phyloP scores from a whole-genome alignment of 2,329 filamentous ascomycete species.

The Epichloe typhina region DNA sequence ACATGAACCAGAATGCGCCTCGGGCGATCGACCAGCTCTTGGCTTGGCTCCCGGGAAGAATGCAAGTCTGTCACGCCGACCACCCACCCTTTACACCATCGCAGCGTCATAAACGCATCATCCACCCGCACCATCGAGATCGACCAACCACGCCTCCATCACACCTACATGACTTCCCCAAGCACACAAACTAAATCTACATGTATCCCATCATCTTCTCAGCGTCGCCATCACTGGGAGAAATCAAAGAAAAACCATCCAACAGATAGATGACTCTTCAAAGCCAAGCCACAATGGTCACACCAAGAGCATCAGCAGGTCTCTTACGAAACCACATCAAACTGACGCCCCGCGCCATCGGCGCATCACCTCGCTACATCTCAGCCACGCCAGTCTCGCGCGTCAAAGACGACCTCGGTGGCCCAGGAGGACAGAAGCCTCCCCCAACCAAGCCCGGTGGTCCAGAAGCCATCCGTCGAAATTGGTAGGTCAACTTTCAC shows the following conservation, averaged over 20 bases:
- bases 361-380: conserved; percentile 1
- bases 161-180: background rate
- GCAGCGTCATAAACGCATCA: conserved; percentile 4
- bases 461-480: conserved; percentile 17
- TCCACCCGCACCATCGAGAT: background rate
- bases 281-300: background rate
- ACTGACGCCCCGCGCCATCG: background rate
- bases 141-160: background rate
- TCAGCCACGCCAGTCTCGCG: conserved; percentile 1
- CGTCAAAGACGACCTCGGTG: conserved; percentile 16
- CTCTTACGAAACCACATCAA: conserved; percentile 4
- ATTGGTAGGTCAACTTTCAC: conserved; percentile 15
- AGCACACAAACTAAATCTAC: background rate
- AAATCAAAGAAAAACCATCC: no score
- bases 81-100: background rate
- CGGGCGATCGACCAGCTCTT: no score
- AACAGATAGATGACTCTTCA: no score
- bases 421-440: conserved; percentile 21
- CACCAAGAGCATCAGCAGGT: background rate
- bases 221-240: no score
- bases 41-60: background rate
- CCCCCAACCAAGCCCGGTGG: conserved; percentile 15
- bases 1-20: no score
- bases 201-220: no score
- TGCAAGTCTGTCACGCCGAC: background rate